Base-by-base conservation (phyloP, 306 rosid genomes). In the Trichosanthes truncata region DNA sequence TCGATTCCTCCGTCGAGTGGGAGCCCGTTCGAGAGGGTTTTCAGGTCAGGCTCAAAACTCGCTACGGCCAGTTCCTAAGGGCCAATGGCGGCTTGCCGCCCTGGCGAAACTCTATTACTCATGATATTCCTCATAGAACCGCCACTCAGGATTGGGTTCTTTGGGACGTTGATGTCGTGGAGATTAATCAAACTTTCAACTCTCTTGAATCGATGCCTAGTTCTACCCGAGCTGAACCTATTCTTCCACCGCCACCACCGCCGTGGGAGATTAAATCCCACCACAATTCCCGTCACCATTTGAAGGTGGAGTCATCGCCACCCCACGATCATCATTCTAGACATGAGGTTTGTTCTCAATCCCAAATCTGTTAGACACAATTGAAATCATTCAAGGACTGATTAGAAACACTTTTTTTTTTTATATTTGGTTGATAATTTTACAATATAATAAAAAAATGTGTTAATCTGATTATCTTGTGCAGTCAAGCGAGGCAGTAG, bases 31-130 rank as follows among this genome's bases (percentile, higher is more conserved):
- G 93, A 20, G 92, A 91, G 20, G 97, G 97, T 2, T 84, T 82
- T 67, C 97, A 88, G 45, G 91, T 94, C 26, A 83, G 89, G 74
- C 80, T 94, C 52, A 88, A 74, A 79, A 91, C 97, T 0, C 88
- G 93, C 7, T 87, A 89, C 36, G 97, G 95, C 11, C 95, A 89
- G 41, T 94, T 82, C 78, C 77, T 94, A 0, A 88, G 98, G 0
- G 97, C 92, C 25, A 95, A 95, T 20, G 92, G 90, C 2, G 97
- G 98, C 5, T 36, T 92, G 5, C 97, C 98, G 0, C 98, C 98
- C 2, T 95, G 97, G 95, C 84, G 98, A 65, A 92, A 95, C 73
- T 88, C 95, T 3, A 61, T 95, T 49, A 95, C 98, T 6, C 98
- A 95, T 71, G 98, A 95, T 49, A 79, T 85, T 2, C 95, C 95